Evolutionary conservation across 2,329 filamentous ascomycete genomes (phyloP).

Genomic region (Aspergillus nomiae): DNA sequence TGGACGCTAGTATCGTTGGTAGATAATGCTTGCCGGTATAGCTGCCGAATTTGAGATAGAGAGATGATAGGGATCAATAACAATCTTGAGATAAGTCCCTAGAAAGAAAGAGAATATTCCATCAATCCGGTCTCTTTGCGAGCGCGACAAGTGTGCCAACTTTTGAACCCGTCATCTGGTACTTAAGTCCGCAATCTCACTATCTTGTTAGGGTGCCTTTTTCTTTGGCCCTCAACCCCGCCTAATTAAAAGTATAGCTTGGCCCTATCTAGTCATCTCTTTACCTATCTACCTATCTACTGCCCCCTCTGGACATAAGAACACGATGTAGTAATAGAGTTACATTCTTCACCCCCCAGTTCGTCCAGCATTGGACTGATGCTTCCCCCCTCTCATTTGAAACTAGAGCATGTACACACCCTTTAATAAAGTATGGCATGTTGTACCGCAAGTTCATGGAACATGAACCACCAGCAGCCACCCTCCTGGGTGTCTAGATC

Average conservation of each 20-base stretch:
- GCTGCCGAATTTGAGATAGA: not conserved
- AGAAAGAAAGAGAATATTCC: conserved; percentile 1
- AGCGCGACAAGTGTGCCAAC: not conserved
- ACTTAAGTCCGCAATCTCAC: not conserved
- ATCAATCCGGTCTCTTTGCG: not conserved
- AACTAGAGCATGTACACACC: not conserved
- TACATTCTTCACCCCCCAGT: not conserved
- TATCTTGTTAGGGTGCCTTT: conserved; percentile 3
- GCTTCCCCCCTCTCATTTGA: not conserved
- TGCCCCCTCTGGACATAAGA: not conserved
- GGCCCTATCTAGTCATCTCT: not conserved
- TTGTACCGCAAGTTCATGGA: not conserved
- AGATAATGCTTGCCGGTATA: not conserved
- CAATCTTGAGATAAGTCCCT: not conserved
- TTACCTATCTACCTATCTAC: not conserved
- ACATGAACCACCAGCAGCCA: not conserved
- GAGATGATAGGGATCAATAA: not conserved
- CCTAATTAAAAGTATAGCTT: not conserved
- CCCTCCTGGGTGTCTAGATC: conserved; percentile 4
- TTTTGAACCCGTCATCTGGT: not conserved
- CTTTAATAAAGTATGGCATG: conserved; percentile 3
- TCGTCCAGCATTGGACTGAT: not conserved
- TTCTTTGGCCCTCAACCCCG: conserved; percentile 2
- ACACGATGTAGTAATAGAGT: conserved; percentile 4
- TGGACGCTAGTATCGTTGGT: not conserved